Evolutionary conservation across 2,329 filamentous ascomycete genomes (phyloP).

Genomic region (Cordyceps cicadae): DNA sequence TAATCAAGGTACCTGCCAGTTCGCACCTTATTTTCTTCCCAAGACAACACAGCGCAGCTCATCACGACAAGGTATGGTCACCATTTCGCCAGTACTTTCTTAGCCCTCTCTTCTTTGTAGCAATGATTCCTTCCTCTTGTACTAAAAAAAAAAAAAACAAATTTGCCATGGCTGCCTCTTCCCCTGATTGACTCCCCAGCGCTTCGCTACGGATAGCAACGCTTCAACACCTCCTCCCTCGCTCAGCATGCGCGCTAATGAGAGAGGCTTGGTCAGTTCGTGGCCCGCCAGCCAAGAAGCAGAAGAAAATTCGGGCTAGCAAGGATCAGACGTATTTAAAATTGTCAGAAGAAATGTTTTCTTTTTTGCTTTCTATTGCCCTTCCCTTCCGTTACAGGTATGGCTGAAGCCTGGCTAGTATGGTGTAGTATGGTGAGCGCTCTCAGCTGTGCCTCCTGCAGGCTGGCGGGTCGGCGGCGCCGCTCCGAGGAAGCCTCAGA

Average conservation of each 20-base stretch:
- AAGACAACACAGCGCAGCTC: too few relatives aligned
- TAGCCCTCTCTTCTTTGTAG: background rate
- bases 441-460: background rate
- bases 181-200: background rate
- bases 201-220: background rate
- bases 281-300: background rate
- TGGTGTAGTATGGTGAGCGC: background rate
- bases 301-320: background rate
- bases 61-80: too few relatives aligned
- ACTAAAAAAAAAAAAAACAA: background rate
- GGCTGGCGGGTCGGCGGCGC: background rate
- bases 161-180: background rate
- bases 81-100: too few relatives aligned
- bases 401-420: background rate
- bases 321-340: background rate
- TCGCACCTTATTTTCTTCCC: too few relatives aligned
- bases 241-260: background rate
- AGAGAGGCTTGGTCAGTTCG: background rate
- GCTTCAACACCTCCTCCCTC: background rate
- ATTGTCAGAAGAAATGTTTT: background rate
- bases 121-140: background rate
- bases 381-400: background rate
- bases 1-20: too few relatives aligned
- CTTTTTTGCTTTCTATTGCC: background rate
- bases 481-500: background rate